Evolutionary conservation across 1,139 yeast genomes (phyloP).

Genomic region (Nakaseomyces glabratus): DNA sequence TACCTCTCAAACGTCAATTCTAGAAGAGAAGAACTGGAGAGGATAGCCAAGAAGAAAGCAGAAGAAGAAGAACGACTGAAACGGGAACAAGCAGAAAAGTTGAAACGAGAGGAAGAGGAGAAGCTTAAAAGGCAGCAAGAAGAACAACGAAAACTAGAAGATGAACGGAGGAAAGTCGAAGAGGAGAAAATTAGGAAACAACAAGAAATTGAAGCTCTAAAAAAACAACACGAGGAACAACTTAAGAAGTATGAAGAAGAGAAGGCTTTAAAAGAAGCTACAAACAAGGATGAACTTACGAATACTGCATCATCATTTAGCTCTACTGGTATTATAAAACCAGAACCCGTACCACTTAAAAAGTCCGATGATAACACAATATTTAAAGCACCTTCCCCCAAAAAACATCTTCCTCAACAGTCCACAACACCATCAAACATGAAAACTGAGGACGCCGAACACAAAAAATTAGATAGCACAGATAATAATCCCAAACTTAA

Average conservation of each 20-base stretch:
- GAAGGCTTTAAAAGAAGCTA: no score
- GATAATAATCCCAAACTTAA: no score
- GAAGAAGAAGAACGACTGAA: slow-evolving; percentile 8
- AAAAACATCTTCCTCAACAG: no score
- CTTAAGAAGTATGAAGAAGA: slow-evolving; percentile 7
- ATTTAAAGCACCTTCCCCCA: no score
- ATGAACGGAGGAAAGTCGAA: not conserved
- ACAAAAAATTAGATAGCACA: no score
- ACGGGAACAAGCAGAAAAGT: not conserved
- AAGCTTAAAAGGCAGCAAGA: not conserved
- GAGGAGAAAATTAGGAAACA: slow-evolving; percentile 6
- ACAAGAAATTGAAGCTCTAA: slow-evolving; percentile 5
- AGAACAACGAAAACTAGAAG: not conserved
- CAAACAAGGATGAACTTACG: no score
- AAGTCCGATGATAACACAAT: no score
- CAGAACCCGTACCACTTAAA: no score
- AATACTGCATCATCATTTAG: no score
- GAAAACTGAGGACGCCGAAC: no score
- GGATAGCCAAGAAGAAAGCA: slow-evolving; percentile 12
- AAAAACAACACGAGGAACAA: not conserved
- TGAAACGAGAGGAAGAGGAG: slow-evolving; percentile 8
- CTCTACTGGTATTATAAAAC: no score
- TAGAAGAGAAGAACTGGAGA: slow-evolving; percentile 28
- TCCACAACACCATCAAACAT: no score
- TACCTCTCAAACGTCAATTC: slow-evolving; percentile 30